Percentiles rank a stretch among this genome's conserved stretches.
These are phyloP conservation scores for Coleophoma cylindrospora DNA, from an alignment of 2,329 filamentous ascomycete species.

Conservation along the genomic window DNA sequence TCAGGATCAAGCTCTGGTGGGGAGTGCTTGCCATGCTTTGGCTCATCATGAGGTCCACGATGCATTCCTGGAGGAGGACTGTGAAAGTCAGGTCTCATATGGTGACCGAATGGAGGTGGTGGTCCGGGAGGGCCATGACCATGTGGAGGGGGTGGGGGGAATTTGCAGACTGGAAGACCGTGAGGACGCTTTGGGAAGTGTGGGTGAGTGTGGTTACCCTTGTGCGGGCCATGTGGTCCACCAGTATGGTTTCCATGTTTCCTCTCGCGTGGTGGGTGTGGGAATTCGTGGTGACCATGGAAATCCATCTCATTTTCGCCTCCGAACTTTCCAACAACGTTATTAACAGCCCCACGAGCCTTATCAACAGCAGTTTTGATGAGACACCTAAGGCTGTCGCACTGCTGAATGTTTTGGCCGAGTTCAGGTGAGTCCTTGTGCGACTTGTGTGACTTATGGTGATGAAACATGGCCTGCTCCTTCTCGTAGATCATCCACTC, in stretches of 20 bases:
- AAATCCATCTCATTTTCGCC: constrained; percentile 11
- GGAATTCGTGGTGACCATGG: constrained; percentile 3
- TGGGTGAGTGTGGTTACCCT: constrained; percentile 13
- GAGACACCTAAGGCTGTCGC: constrained; percentile 38
- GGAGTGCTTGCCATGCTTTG: not conserved
- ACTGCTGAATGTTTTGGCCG: constrained; percentile 25
- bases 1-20: not conserved
- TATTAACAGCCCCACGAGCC: constrained; percentile 30
- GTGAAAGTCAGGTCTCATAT: constrained; percentile 1
- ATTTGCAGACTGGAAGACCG: constrained; percentile 22
- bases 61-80: not conserved
- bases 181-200: constrained; percentile 24
- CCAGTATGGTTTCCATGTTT: constrained; percentile 22
- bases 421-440: constrained; percentile 20
- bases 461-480: constrained; percentile 23
- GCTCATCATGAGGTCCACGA: constrained; percentile 1
- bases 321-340: constrained; percentile 25
- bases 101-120: constrained; percentile 5
- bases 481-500: constrained; percentile 37
- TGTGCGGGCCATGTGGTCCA: constrained; percentile 17
- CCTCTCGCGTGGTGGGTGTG: constrained; percentile 15
- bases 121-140: constrained; percentile 3
- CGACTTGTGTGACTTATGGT: constrained; percentile 21
- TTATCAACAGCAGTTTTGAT: constrained; percentile 33
- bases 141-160: constrained; percentile 17